phyloP scores from a whole-genome alignment of 805 yeast species.

The Yarrowia divulgata region DNA sequence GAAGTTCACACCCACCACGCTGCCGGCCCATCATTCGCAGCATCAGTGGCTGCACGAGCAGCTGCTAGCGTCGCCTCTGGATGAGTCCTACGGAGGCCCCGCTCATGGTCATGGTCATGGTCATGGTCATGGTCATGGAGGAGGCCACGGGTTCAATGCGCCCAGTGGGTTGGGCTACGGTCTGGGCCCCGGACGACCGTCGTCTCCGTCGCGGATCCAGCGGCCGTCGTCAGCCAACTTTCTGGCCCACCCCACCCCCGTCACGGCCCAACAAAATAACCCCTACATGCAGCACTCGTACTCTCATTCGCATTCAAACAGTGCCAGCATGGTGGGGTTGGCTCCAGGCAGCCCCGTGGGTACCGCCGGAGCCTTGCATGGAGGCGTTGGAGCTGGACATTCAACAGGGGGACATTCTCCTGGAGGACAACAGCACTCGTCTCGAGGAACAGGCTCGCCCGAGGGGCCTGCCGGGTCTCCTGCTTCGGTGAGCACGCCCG shows the following conservation, averaged over 20 bases:
- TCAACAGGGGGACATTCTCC: no score
- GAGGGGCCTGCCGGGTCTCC: neutral
- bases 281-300: slow-evolving; percentile 41
- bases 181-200: slow-evolving; percentile 7
- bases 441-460: neutral
- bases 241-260: slow-evolving; percentile 41
- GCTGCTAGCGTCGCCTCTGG: slow-evolving; percentile 35
- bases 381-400: neutral
- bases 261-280: slow-evolving; percentile 43
- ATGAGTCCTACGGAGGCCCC: slow-evolving; percentile 1
- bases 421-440: no score
- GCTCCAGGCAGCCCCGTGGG: slow-evolving; percentile 13
- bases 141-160: slow-evolving; percentile 12
- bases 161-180: slow-evolving; percentile 14
- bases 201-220: slow-evolving; percentile 25
- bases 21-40: slow-evolving; percentile 41
- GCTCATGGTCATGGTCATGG: neutral
- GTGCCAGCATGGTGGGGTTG: slow-evolving; percentile 19
- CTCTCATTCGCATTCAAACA: slow-evolving; percentile 36
- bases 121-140: neutral
- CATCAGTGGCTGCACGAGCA: slow-evolving; percentile 43
- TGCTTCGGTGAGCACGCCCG: neutral
- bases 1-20: slow-evolving; percentile 28
- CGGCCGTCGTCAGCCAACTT: slow-evolving; percentile 34
- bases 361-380: neutral